Conservation (phyloP, 1,284 basidiomycete genomes). For the Leccinum variabile region DNA sequence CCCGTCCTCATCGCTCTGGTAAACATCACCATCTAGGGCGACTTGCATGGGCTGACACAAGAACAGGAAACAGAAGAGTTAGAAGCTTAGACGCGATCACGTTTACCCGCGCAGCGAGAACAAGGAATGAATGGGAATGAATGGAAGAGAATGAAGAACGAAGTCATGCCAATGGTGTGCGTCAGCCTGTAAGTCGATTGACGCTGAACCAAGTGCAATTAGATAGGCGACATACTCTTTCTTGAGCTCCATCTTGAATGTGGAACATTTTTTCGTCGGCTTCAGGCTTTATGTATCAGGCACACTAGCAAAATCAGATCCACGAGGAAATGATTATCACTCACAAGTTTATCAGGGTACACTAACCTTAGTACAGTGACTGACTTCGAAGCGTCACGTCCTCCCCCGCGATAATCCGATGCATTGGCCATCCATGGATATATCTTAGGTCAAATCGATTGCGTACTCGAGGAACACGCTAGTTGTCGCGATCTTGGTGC, state of each 20-base stretch:
- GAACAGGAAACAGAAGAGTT: conserved; percentile 25
- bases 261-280: background rate
- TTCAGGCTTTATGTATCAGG: background rate
- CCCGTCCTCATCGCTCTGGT: conserved; percentile 24
- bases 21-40: conserved; percentile 35
- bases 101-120: conserved; percentile 27
- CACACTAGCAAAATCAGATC: background rate
- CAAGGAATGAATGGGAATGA: background rate
- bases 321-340: background rate
- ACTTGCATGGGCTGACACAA: conserved; percentile 36
- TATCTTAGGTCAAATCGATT: conserved; percentile 74
- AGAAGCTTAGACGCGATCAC: conserved; percentile 13
- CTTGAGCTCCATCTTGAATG: background rate
- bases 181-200: conserved; percentile 64
- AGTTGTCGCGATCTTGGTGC: conserved; percentile 63
- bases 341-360: background rate
- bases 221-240: conserved; percentile 60
- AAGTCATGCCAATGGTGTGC: too few species aligned
- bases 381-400: conserved; percentile 58
- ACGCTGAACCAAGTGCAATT: background rate
- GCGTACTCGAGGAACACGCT: conserved; percentile 81
- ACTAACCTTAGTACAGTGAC: conserved; percentile 42
- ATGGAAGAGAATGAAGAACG: background rate
- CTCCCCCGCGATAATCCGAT: conserved; percentile 60
- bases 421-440: conserved; percentile 67